Conservation (phyloP, 1,284 basidiomycete genomes). For the Filobasidium uniguttulatum region DNA sequence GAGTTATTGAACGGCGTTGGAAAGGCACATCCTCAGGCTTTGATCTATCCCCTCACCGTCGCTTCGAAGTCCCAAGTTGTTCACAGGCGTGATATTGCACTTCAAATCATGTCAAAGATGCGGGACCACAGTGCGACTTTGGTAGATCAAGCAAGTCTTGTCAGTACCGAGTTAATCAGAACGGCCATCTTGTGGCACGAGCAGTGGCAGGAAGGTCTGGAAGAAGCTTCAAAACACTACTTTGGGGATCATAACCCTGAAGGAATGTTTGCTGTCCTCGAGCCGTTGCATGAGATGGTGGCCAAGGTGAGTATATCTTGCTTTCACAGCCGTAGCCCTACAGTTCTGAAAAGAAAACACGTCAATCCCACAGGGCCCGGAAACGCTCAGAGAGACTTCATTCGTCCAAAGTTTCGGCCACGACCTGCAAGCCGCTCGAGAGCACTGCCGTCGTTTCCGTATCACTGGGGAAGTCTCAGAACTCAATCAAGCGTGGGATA, state of each 20-base stretch:
- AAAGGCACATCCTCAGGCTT: conserved; percentile 89
- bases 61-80: conserved; percentile 89
- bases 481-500: conserved; percentile 98
- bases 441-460: conserved; percentile 76
- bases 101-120: conserved; percentile 85
- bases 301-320: conserved; percentile 51
- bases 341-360: background rate
- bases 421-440: conserved; percentile 86
- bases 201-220: conserved; percentile 95
- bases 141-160: conserved; percentile 83
- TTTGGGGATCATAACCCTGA: conserved; percentile 98
- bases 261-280: conserved; percentile 90
- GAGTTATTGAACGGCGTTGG: conserved; percentile 84
- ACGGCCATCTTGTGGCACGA: conserved; percentile 99
- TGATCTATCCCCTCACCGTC: conserved; percentile 96
- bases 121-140: conserved; percentile 77
- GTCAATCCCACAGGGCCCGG: conserved; percentile 55
- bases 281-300: conserved; percentile 86
- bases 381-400: conserved; percentile 86
- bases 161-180: conserved; percentile 89
- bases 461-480: conserved; percentile 77
- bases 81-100: conserved; percentile 69
- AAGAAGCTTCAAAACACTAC: conserved; percentile 93
- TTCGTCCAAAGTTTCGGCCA: conserved; percentile 91
- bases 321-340: background rate